Evolutionary conservation across 305 asterid genomes (phyloP), one percentile per base, ranked within the genome.

Genomic region (Nicotiana rustica): DNA sequence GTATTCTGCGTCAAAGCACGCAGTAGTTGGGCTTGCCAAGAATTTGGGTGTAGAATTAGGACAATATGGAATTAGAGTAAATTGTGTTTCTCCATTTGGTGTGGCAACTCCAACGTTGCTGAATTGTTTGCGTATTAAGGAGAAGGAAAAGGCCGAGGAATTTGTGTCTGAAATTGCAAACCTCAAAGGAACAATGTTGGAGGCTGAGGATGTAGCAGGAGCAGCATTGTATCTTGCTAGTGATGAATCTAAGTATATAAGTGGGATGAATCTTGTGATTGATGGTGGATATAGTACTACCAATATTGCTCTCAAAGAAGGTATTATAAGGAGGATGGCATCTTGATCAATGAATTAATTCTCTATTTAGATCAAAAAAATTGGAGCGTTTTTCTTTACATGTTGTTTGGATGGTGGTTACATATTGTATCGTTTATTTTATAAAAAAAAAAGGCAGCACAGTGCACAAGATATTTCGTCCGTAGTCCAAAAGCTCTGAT

Each of bases 41-140:
- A 93, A 90, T 77, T 68, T 90, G 82, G 85, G 91, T 13, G 96
- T 92, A 49, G 97, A 93, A 82, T 62, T 93, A 67, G 97, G 97
- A 33, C 83, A 85, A 78, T 60, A 83, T 61, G 94, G 95, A 47
- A 89, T 92, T 19, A 82, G 97, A 69, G 96, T 86, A 25, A 92
- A 93, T 49, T 83, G 88, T 56, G 88, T 93, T 25, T 92, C 96
- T 55, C 96, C 97, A 1, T 87, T 87, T 64, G 91, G 89, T n/a
- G 90, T 91, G 79, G 87, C 91, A n/a, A 91, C 95, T 66, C 96
- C 97, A 71, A 75, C 89, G 89, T 81, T 89, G 67, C 85, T 88
- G 82, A 14, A 38, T 36, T 4, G 86, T 1, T 77, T 85, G 78
- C 85, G 90, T 21, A 89, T 87, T 82, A 88, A 41, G 4, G 36